A percentile compares a stretch with the other conserved stretches of the same genome.
phyloP scores from a whole-genome alignment of 257 asterid genomes.

The Lavandula angustifolia region DNA sequence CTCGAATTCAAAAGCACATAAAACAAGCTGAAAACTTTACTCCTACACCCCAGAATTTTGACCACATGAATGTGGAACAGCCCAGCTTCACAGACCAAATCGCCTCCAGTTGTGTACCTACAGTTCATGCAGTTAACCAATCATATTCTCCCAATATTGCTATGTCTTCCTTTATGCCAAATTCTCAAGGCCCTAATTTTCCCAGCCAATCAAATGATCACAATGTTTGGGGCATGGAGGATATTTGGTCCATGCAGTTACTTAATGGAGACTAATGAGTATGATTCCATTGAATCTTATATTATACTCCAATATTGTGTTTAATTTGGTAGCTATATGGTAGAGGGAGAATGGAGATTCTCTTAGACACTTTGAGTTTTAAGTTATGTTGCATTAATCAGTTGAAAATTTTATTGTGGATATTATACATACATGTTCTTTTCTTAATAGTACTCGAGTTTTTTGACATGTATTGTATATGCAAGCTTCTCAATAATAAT shows the following conservation, averaged over 20 bases:
- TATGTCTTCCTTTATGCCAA: conserved; percentile 36
- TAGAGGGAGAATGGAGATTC: not conserved
- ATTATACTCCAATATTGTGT: not conserved
- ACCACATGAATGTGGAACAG: conserved; percentile 29
- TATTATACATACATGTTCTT: not conserved
- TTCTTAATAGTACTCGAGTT: not conserved
- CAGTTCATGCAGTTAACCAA: conserved; percentile 43
- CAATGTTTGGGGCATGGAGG: conserved; percentile 79
- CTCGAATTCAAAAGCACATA: conserved; percentile 81
- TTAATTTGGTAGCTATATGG: not conserved
- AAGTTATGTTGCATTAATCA: not conserved
- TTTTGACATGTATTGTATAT: conserved; percentile 21
- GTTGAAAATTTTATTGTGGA: not conserved
- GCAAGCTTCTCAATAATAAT: not conserved
- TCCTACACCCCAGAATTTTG: conserved; percentile 30
- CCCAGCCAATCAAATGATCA: conserved; percentile 53
- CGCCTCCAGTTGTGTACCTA: conserved; percentile 35
- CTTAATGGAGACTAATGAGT: conserved; percentile 53
- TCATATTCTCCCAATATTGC: conserved; percentile 44
- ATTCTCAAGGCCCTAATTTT: conserved; percentile 46
- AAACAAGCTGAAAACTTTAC: conserved; percentile 49
- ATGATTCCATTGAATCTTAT: not conserved
- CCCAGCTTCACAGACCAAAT: conserved; percentile 40
- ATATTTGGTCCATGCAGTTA: conserved; percentile 83
- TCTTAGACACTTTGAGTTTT: too few species aligned